Evolutionary conservation across 345 rosid species (phyloP).

Genomic region (Euphorbia pulcherrima): DNA sequence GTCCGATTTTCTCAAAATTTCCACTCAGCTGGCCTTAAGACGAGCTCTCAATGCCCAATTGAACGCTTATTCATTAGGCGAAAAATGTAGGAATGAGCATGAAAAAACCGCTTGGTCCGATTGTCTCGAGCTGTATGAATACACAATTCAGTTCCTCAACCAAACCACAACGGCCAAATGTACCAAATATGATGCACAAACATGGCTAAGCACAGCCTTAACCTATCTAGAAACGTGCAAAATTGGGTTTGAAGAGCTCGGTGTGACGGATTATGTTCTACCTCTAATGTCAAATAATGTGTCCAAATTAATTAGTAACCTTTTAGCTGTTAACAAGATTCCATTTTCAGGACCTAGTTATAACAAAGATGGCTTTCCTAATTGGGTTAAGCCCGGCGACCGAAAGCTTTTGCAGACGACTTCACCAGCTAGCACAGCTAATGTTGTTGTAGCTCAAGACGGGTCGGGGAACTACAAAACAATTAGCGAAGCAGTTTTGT

Average conservation of each 20-base stretch:
- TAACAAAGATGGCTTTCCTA: constrained; percentile 24
- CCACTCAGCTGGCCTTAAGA: constrained; percentile 23
- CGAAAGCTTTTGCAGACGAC: constrained; percentile 34
- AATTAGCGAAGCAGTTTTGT: constrained; percentile 32
- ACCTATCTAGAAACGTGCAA: constrained; percentile 39
- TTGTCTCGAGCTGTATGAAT: constrained; percentile 29
- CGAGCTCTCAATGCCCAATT: constrained; percentile 17
- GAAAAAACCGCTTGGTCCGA: constrained; percentile 38
- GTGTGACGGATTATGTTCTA: constrained; percentile 26
- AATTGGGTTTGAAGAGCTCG: constrained; percentile 38
- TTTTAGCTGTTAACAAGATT: constrained; percentile 33
- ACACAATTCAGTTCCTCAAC: constrained; percentile 26
- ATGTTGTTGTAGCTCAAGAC: constrained; percentile 42
- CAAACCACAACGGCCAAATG: constrained; percentile 15
- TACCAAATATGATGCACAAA: constrained; percentile 32
- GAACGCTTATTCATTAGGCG: constrained; percentile 18
- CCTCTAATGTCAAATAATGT: constrained; percentile 36
- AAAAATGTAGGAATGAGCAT: constrained; percentile 22
- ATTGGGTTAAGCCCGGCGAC: constrained; percentile 34
- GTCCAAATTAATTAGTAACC: constrained; percentile 36
- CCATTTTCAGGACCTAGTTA: constrained; percentile 4
- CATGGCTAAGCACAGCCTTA: constrained; percentile 45
- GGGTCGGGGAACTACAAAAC: constrained; percentile 38
- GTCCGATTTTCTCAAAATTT: constrained; percentile 31
- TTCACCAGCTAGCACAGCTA: constrained; percentile 24